Conservation (phyloP, 805 yeast genomes). For the Ogataea siamensis region DNA sequence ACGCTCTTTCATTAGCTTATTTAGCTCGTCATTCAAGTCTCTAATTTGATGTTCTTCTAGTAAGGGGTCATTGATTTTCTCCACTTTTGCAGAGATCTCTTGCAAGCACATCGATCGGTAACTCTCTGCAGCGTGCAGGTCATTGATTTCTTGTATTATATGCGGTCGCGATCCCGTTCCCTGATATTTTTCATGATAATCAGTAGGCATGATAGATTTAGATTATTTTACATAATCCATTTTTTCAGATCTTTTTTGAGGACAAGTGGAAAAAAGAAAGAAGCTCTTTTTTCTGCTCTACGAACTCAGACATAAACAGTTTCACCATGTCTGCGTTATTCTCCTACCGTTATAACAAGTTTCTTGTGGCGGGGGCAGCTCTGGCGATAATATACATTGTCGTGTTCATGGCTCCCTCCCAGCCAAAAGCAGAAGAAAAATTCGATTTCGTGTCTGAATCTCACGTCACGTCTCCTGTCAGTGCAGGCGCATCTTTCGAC, state of each 20-base stretch:
- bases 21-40: slow-evolving; percentile 72
- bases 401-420: slow-evolving; percentile 40
- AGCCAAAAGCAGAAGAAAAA: slow-evolving; percentile 14
- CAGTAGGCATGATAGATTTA: no score
- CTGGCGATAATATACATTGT: slow-evolving; percentile 50
- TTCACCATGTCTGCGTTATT: slow-evolving; percentile 23
- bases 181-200: slow-evolving; percentile 51
- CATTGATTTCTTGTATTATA: slow-evolving; percentile 36
- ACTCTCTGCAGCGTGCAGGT: slow-evolving; percentile 61
- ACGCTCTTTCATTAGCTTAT: slow-evolving; percentile 63
- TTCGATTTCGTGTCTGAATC: slow-evolving; percentile 7
- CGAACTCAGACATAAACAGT: background rate
- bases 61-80: slow-evolving; percentile 60
- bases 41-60: slow-evolving; percentile 62
- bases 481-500: slow-evolving; percentile 16
- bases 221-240: slow-evolving; percentile 75
- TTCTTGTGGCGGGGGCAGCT: slow-evolving; percentile 43
- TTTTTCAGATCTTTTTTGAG: slow-evolving; percentile 26
- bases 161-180: slow-evolving; percentile 62
- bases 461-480: slow-evolving; percentile 2
- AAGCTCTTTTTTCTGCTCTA: background rate
- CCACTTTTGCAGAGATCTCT: slow-evolving; percentile 61
- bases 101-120: slow-evolving; percentile 61
- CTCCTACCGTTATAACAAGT: slow-evolving; percentile 50
- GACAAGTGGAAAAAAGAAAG: slow-evolving; percentile 2